A percentile compares a stretch with the other conserved stretches of the same genome.
Evolutionary conservation across 2,329 filamentous ascomycete genomes (phyloP).

Genomic region (Claviceps humidiphila): DNA sequence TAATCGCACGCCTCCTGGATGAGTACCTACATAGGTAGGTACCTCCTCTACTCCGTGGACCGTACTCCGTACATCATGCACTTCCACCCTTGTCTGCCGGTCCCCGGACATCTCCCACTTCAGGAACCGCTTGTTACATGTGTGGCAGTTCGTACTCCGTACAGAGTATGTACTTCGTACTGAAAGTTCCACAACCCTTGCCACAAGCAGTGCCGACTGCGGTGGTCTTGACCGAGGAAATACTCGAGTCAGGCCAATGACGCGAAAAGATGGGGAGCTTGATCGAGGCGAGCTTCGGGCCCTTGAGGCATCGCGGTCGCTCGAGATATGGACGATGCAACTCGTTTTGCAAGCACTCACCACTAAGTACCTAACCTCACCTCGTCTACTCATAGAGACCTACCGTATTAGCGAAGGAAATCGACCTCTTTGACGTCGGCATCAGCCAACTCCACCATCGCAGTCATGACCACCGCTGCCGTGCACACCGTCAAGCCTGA

Average conservation of each 20-base stretch:
- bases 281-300: neutral
- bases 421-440: neutral
- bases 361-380: neutral
- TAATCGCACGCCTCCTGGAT: neutral
- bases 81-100: neutral
- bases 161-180: neutral
- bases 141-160: neutral
- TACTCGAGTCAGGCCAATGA: neutral
- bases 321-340: neutral
- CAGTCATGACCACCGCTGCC: neutral
- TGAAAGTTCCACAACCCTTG: neutral
- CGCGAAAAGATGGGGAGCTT: neutral
- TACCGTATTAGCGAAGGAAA: neutral
- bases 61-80: neutral
- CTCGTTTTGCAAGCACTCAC: neutral
- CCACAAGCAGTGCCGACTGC: neutral
- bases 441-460: neutral
- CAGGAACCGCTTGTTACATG: neutral
- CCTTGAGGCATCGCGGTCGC: neutral
- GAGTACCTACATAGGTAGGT: neutral
- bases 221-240: neutral
- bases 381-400: neutral
- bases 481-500: neutral
- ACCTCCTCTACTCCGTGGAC: no score
- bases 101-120: neutral